These are phyloP conservation scores for Alternaria sp. DNA, from an alignment of 2,329 filamentous ascomycete genomes.

Conservation along the genomic window DNA sequence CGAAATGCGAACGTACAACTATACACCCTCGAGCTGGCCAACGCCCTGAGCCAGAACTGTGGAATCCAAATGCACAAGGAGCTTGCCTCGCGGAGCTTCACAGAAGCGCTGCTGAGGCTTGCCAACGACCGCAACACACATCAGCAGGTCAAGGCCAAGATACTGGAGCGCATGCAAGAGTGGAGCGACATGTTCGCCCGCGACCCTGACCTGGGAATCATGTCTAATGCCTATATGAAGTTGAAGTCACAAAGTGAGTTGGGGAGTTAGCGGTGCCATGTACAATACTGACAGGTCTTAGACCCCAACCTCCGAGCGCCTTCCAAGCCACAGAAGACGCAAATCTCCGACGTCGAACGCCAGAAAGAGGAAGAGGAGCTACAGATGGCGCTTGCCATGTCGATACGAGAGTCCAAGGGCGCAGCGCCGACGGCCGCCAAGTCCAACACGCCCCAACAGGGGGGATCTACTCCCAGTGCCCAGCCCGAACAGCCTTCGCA, in stretches of 20 bases:
- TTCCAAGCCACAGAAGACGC: slow-evolving; percentile 90
- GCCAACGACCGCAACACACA: slow-evolving; percentile 95
- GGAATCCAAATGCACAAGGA: slow-evolving; percentile 86
- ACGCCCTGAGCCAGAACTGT: slow-evolving; percentile 91
- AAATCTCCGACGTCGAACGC: slow-evolving; percentile 86
- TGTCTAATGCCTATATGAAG: slow-evolving; percentile 92
- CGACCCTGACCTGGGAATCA: slow-evolving; percentile 92
- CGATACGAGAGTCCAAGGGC: slow-evolving; percentile 80
- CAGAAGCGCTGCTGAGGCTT: slow-evolving; percentile 87
- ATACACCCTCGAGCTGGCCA: slow-evolving; percentile 88
- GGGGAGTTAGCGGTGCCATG: background rate
- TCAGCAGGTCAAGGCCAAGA: slow-evolving; percentile 95
- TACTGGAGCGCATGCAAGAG: slow-evolving; percentile 92
- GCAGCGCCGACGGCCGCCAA: slow-evolving; percentile 50
- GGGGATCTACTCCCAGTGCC: slow-evolving; percentile 25
- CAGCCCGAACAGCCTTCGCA: slow-evolving; percentile 56
- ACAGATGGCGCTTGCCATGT: slow-evolving; percentile 92
- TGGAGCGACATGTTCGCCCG: slow-evolving; percentile 94
- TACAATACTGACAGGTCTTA: slow-evolving; percentile 45
- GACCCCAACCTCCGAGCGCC: slow-evolving; percentile 91
- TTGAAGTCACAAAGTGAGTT: slow-evolving; percentile 71
- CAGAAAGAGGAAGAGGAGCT: slow-evolving; percentile 97
- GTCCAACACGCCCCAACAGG: slow-evolving; percentile 49
- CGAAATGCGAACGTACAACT: slow-evolving; percentile 96
- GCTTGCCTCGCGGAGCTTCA: slow-evolving; percentile 88